Conservation (phyloP, 2,329 filamentous ascomycete genomes). For the Clarireedia paspali region DNA sequence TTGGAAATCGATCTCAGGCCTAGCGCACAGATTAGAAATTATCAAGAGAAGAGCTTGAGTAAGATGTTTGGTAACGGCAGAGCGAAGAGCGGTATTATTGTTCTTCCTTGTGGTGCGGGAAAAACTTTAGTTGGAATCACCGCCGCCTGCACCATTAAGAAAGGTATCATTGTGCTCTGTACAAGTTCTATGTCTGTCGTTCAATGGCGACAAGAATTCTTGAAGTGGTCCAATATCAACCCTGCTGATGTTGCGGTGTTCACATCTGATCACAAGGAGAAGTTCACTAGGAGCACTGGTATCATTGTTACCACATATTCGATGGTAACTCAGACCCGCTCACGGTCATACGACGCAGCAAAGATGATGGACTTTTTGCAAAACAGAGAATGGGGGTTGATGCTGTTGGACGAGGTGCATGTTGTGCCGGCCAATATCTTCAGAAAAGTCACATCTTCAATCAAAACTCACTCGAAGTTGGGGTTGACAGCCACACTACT, state of each 20-base stretch:
- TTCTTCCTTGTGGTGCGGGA: conserved; percentile 89
- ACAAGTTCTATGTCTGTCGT: conserved; percentile 97
- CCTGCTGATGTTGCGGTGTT: conserved; percentile 92
- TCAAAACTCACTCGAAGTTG: conserved; percentile 92
- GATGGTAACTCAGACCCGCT: conserved; percentile 91
- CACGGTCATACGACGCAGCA: conserved; percentile 83
- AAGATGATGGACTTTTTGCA: conserved; percentile 97
- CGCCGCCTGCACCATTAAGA: conserved; percentile 94
- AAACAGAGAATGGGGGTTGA: conserved; percentile 87
- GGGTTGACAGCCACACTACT: conserved; percentile 90
- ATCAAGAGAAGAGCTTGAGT: conserved; percentile 94
- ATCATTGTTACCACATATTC: conserved; percentile 97
- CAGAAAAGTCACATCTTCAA: conserved; percentile 82
- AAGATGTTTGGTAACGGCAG: conserved; percentile 99
- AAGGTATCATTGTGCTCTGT: conserved; percentile 89
- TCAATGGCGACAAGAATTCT: conserved; percentile 92
- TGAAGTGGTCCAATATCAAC: conserved; percentile 98
- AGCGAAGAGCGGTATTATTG: conserved; percentile 95
- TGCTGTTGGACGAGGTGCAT: conserved; percentile 96
- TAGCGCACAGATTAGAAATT: conserved; percentile 81
- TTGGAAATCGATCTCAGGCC: conserved; percentile 91
- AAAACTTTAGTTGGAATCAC: conserved; percentile 99
- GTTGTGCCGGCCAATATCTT: conserved; percentile 97
- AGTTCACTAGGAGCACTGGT: conserved; percentile 81
- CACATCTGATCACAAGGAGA: conserved; percentile 84